A percentile compares a stretch with the other conserved stretches of the same genome.
Evolutionary conservation across 306 rosid genomes (phyloP).

Genomic region (Cyclanthera cordifolia): DNA sequence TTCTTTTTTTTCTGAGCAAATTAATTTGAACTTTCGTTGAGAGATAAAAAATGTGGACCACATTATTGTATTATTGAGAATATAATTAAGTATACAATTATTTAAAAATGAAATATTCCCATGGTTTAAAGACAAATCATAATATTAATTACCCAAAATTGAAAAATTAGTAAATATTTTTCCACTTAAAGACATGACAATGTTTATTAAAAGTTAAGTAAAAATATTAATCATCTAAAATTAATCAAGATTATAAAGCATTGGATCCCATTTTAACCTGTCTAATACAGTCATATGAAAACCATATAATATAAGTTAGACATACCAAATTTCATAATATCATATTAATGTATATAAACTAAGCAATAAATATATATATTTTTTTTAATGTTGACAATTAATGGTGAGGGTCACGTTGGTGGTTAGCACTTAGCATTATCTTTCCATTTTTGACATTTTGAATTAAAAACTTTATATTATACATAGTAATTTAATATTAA

Average conservation of each 20-base stretch:
- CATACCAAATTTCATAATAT: background rate
- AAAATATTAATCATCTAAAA: background rate
- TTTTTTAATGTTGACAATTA: background rate
- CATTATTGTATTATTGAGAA: background rate
- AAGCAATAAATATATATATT: background rate
- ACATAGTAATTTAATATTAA: background rate
- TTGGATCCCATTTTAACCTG: background rate
- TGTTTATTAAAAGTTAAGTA: background rate
- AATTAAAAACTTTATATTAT: background rate
- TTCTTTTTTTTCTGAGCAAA: too few species aligned
- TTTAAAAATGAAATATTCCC: background rate
- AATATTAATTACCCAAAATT: background rate
- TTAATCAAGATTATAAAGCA: background rate
- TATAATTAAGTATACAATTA: background rate
- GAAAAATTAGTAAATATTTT: background rate
- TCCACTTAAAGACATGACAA: background rate
- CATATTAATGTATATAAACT: background rate
- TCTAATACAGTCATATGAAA: background rate
- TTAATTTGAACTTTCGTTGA: background rate
- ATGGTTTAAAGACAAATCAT: background rate
- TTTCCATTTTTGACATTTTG: conserved; percentile 7
- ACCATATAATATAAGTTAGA: background rate
- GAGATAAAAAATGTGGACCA: background rate
- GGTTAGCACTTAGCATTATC: background rate
- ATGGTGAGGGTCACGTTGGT: conserved; percentile 12